These are phyloP conservation scores for Barnettozyma populi DNA, from an alignment of 805 yeast species.

Conservation along the genomic window DNA sequence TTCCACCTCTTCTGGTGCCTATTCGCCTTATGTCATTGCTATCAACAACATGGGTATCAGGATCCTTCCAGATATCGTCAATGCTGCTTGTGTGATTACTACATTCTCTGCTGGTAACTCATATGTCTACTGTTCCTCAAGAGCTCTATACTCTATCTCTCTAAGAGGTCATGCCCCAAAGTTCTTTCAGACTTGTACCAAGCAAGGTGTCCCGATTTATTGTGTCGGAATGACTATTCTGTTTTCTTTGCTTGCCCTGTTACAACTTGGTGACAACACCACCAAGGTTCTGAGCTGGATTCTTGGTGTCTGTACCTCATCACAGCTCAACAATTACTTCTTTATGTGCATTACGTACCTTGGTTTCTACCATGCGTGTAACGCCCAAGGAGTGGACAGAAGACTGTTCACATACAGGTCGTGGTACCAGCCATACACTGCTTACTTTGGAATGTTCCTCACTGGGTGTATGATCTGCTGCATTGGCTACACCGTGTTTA, in stretches of 20 bases:
- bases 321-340: constrained; percentile 55
- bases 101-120: constrained; percentile 52
- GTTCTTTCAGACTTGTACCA: constrained; percentile 51
- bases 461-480: constrained; percentile 47
- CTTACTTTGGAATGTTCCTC: constrained; percentile 41
- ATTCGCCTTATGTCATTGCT: constrained; percentile 54
- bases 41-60: constrained; percentile 47
- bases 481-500: constrained; percentile 67
- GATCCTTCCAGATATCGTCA: constrained; percentile 42
- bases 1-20: constrained; percentile 36
- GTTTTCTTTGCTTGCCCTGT: constrained; percentile 57
- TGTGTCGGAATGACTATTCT: constrained; percentile 49
- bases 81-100: constrained; percentile 48
- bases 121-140: constrained; percentile 51
- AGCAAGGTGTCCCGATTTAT: constrained; percentile 63
- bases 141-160: constrained; percentile 51
- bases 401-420: constrained; percentile 41
- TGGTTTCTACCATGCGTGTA: constrained; percentile 56
- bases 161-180: constrained; percentile 56
- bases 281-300: constrained; percentile 64
- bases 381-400: constrained; percentile 42
- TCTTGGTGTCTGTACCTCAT: constrained; percentile 58
- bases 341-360: constrained; percentile 53
- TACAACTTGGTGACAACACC: constrained; percentile 53
- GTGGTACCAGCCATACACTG: constrained; percentile 56